Base-by-base conservation (phyloP, 768 basidiomycete genomes). In the Cyclocybe cylindracea region DNA sequence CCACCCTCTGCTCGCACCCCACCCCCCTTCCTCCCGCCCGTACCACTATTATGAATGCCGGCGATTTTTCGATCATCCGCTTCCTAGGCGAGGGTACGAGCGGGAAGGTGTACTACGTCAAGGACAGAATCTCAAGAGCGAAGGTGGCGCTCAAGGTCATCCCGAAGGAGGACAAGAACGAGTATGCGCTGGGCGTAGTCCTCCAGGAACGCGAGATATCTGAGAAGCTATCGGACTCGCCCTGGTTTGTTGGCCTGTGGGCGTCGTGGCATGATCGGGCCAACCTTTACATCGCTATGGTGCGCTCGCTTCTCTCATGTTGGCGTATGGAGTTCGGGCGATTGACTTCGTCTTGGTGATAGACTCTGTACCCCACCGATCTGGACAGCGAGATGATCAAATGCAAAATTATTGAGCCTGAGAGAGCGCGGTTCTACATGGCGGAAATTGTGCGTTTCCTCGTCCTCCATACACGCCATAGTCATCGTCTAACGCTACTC, bases 391-490 rank as follows among this genome's bases (percentile, higher is more conserved):
- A 70, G 46, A 61, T 72, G 38, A 59, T 64, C 32, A 55, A 64
- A 3, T 64, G 64, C 29, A 60, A 57, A 16, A 54, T 44, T 2
- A 60, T 70, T 11, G 57, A 58, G 3, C 51, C 60, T 5, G 37
- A 47, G n/a, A 53, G 61, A 13, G 66, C 68, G 16, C 62, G 64
- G 18, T 69, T 73, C 35, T 73, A 72, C 38, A 67, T 66, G 46
- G 66, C 66, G 10, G 70, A 74, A 60, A 56, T 73, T 35, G 72
- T 73, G 43, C 51, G 68, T 54, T 29, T 14, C 5, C 32, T 19
- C 9, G 18, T 40, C 4, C 14, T 16, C 18, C 42, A 39, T 0
- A 41, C 24, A 13, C 11, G 3, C 18, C 19, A 4, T 29, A 37
- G 11, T 32, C 13, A 10, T 24, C 19, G 7, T n/a, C 24, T 44